Conservation (phyloP, 176 grass and related monocot genomes). For the Sorghum bicolor region DNA sequence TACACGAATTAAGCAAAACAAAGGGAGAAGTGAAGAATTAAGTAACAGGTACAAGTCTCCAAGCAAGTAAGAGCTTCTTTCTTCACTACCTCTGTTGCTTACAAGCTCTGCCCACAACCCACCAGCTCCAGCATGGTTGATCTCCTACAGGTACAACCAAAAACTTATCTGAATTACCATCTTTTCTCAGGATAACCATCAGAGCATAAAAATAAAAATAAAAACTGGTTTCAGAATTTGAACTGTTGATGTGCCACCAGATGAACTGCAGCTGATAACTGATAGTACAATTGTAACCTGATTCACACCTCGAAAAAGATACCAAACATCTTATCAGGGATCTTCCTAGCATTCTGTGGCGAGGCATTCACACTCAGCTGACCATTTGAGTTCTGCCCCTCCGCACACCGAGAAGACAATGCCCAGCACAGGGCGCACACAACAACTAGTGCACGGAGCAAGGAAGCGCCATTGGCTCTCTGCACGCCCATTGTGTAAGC, state of each 20-base stretch:
- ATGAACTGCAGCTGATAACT: background rate
- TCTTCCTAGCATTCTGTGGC: slow-evolving; percentile 50
- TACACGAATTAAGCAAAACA: background rate
- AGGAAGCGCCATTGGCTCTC: background rate
- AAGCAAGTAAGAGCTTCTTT: background rate
- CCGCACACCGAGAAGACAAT: slow-evolving; percentile 1
- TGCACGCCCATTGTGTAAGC: slow-evolving; percentile 29
- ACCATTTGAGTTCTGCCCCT: slow-evolving; percentile 42
- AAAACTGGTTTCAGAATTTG: background rate
- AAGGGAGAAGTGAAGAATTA: background rate
- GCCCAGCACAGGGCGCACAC: slow-evolving; percentile 24
- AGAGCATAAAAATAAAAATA: background rate
- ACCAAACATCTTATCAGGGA: slow-evolving; percentile 89
- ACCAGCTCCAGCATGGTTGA: slow-evolving; percentile 95
- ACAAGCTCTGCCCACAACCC: slow-evolving; percentile 94
- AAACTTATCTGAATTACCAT: background rate
- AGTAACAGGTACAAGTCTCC: background rate
- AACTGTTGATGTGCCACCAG: background rate
- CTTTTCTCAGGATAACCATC: background rate
- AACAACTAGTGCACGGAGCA: background rate
- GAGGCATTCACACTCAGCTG: slow-evolving; percentile 64
- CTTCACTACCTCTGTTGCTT: slow-evolving; percentile 77
- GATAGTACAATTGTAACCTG: background rate
- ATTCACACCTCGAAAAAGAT: slow-evolving; percentile 86
- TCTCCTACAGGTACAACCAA: slow-evolving; percentile 53